Base-by-base conservation (phyloP, 495 filamentous ascomycete genomes). In the Daldinia decipiens region DNA sequence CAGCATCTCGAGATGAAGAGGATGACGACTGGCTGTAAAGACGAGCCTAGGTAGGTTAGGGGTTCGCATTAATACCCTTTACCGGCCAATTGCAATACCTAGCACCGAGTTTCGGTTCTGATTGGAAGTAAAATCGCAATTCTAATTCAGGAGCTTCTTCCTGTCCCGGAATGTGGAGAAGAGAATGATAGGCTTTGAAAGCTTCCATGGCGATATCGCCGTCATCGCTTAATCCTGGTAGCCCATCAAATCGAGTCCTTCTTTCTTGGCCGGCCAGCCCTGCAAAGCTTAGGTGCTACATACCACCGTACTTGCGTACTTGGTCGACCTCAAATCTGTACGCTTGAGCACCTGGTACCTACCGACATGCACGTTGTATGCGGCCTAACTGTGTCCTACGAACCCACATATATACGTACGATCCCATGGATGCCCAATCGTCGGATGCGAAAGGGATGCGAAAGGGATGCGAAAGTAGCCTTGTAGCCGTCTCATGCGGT, bases 381-480 rank as follows among this genome's bases (percentile, higher is more conserved):
- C 73, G 73, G 65, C 75, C 75, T 72, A 67, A 73, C 63, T 68
- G 51, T 70, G 70, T 75, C 75, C 73, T 62, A 75, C 72, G 65
- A 67, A 74, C 63, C 61, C 65, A 53, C 50, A 31, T 53, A 67
- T 67, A 76, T 62, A 68, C 62, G 58, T 71, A 43, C 65, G 65
- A 66, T 67, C 67, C 69, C 62, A 65, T 72, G 65, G 71, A 67
- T 76, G 74, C 75, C 75, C 73, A 77, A 77, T 75, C 73, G 70
- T 71, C 73, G 70, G 71, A 59, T 62, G 67, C 11, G 26, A 27
- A 27, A 24, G 21, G 2, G 71, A 59, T 62, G 67, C 11, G 26
- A 27, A 27, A 24, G 21, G 2, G 4, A 27, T 27, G 26, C 26
- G 54, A 69, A 71, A 64, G 43, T 51, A 65, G 50, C 62, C 61